A percentile compares a stretch with the other conserved stretches of the same genome.
These are phyloP conservation scores for Globisporangium barbulae DNA, from an alignment of 352 stramenopile species.

Conservation along the genomic window DNA sequence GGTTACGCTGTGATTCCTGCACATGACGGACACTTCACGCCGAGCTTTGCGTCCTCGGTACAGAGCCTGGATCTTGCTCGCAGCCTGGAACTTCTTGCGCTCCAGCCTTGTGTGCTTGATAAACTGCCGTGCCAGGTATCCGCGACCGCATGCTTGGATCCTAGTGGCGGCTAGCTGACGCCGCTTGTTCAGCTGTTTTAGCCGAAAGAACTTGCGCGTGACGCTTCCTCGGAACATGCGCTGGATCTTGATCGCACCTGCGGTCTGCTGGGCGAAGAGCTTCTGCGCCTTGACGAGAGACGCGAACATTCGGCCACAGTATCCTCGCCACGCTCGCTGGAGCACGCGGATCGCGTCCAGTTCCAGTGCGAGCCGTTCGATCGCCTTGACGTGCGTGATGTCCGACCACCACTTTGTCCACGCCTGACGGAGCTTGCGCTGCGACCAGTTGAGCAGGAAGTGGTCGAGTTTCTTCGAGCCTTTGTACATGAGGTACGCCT, in stretches of 20 bases:
- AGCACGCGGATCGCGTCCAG: conserved; percentile 51
- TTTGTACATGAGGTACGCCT: conserved; percentile 76
- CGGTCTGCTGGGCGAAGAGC: conserved; percentile 32
- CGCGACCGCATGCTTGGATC: conserved; percentile 53
- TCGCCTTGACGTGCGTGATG: conserved; percentile 45
- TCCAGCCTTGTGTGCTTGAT: conserved; percentile 21
- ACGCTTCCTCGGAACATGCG: conserved; percentile 57
- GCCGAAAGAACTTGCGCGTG: conserved; percentile 54
- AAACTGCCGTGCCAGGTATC: conserved; percentile 32
- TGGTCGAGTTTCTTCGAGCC: conserved; percentile 71
- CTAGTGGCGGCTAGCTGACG: conserved; percentile 38
- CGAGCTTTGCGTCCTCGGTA: conserved; percentile 52
- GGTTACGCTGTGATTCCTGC: conserved; percentile 25
- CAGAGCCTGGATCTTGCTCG: conserved; percentile 55
- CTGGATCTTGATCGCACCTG: conserved; percentile 52
- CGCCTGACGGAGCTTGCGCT: conserved; percentile 58
- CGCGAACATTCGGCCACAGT: conserved; percentile 42
- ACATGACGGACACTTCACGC: conserved; percentile 24
- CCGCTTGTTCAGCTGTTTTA: conserved; percentile 40
- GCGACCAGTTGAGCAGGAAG: conserved; percentile 68
- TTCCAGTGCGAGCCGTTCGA: conserved; percentile 46
- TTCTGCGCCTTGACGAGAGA: conserved; percentile 45
- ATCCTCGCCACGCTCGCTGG: conserved; percentile 57
- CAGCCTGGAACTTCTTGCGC: conserved; percentile 29
- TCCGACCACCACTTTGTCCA: conserved; percentile 71